Evolutionary conservation across 2,329 filamentous ascomycete genomes (phyloP).

Genomic region (Xylariales sp.): DNA sequence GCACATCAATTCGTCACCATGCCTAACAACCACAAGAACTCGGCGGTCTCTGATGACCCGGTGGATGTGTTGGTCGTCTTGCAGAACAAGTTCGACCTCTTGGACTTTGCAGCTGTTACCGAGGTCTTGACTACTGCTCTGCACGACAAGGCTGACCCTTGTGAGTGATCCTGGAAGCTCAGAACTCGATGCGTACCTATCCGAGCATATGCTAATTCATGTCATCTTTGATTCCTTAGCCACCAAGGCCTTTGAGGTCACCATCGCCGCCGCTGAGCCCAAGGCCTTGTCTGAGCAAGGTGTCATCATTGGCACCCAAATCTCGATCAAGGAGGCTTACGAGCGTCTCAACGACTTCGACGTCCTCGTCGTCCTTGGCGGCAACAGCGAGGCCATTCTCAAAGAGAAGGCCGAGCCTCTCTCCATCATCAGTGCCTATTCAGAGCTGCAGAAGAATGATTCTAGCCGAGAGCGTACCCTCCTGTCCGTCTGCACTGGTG

Average conservation of each 20-base stretch:
- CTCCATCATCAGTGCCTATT: conserved; percentile 68
- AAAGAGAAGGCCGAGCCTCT: conserved; percentile 66
- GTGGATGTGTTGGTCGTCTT: conserved; percentile 57
- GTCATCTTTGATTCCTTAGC: too few relatives aligned
- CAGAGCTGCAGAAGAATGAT: conserved; percentile 75
- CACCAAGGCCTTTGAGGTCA: conserved; percentile 55
- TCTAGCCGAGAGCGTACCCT: conserved; percentile 76
- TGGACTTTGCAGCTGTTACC: conserved; percentile 53
- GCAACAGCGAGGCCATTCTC: conserved; percentile 58
- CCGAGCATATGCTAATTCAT: too few relatives aligned
- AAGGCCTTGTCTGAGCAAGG: conserved; percentile 58
- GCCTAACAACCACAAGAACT: conserved; percentile 50
- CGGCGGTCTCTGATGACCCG: conserved; percentile 55
- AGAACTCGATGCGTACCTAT: too few relatives aligned
- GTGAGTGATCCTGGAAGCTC: too few relatives aligned
- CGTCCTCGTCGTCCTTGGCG: conserved; percentile 73
- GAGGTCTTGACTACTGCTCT: conserved; percentile 47
- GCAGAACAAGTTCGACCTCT: conserved; percentile 54
- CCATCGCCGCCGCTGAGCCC: conserved; percentile 48
- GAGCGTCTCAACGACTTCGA: conserved; percentile 72
- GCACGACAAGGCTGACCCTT: conserved; percentile 48
- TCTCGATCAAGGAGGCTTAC: conserved; percentile 74
- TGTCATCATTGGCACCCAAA: conserved; percentile 66
- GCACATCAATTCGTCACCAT: conserved; percentile 30
- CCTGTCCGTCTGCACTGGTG: conserved; percentile 74